Base-by-base conservation (phyloP, 179 eudicot species). In the Drosera spatulata region DNA sequence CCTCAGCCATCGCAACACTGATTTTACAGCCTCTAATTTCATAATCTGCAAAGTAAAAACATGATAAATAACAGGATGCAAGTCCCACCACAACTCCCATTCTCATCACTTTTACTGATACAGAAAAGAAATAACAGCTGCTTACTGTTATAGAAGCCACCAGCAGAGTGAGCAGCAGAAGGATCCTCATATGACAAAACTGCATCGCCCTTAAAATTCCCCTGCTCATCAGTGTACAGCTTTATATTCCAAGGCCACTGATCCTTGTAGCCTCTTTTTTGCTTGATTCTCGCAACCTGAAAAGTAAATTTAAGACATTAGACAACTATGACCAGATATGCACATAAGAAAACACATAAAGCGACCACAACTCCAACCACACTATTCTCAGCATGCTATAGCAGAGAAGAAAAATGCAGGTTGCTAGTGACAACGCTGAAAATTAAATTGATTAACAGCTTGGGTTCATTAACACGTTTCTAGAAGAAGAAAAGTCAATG, bases 201-300 rank as follows among this genome's bases (percentile, higher is more conserved):
- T 44, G 80, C 98, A 80, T 88, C 96, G 59, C 98, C 98, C 77
- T 91, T 91, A 73, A 77, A 82, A 44, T 86, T 93, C 63, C 99
- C 96, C 44, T 65, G 73, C 14, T 93, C 99, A 72, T 89, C 99
- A 4, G 90, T 84, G 82, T 89, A 93, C 15, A 93, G 54, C 67
- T 89, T 93, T 65, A 93, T 89, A 69, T 82, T 89, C 80, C 82
- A 93, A 2, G 99, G 99, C 99, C 98, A 93, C 66, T 93, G 99
- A 74, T 93, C 99, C 78, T 93, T 88, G 65, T 73, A 89, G 15
- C 99, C 99, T 53, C 95, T 71, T 85, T 86, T 86, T 68, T 93
- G 99, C 82, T 93, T 93, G 74, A 93, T 81, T 71, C 90, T 84
- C 64, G 85, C 96, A 71, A 93, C 96, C 99, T 86, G 71, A 38